Evolutionary conservation across 441 rosid species (phyloP).

Genomic region (Jatropha multifida): DNA sequence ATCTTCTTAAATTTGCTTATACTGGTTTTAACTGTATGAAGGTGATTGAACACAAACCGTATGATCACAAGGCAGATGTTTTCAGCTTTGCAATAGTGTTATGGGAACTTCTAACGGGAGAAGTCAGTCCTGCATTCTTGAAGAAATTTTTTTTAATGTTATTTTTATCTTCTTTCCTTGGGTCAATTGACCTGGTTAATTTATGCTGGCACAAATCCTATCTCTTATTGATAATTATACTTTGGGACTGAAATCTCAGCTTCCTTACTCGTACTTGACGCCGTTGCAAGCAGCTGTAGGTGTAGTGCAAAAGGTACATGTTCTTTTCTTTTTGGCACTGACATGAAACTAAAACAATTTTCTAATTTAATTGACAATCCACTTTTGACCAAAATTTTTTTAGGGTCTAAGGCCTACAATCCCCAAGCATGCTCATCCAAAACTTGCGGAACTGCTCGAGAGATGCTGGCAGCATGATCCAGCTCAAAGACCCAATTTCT

Average conservation of each 20-base stretch:
- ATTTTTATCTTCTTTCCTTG: not conserved
- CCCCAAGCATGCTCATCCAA: slow-evolving; percentile 74
- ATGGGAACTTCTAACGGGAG: slow-evolving; percentile 95
- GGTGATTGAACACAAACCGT: slow-evolving; percentile 94
- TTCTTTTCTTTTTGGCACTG: not conserved
- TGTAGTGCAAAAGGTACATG: slow-evolving; percentile 85
- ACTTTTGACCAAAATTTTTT: not conserved
- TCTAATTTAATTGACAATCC: slow-evolving; percentile 1
- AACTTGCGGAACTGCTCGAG: slow-evolving; percentile 71
- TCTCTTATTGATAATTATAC: not conserved
- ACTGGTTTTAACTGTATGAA: slow-evolving; percentile 40
- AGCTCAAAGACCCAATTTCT: slow-evolving; percentile 69
- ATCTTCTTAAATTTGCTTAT: slow-evolving; percentile 21
- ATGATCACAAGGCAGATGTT: slow-evolving; percentile 87
- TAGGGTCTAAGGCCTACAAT: slow-evolving; percentile 86
- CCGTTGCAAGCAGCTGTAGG: slow-evolving; percentile 98
- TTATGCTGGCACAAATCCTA: not conserved
- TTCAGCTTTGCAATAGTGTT: slow-evolving; percentile 86
- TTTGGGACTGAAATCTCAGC: slow-evolving; percentile 46
- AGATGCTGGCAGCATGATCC: slow-evolving; percentile 92
- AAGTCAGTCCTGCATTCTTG: slow-evolving; percentile 47
- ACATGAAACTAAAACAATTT: slow-evolving; percentile 8
- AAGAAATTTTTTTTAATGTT: not conserved
- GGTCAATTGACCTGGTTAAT: not conserved
- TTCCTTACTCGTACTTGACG: slow-evolving; percentile 72